Base-by-base conservation (phyloP, 352 stramenopile species). In the Phytophthora ohioensis region DNA sequence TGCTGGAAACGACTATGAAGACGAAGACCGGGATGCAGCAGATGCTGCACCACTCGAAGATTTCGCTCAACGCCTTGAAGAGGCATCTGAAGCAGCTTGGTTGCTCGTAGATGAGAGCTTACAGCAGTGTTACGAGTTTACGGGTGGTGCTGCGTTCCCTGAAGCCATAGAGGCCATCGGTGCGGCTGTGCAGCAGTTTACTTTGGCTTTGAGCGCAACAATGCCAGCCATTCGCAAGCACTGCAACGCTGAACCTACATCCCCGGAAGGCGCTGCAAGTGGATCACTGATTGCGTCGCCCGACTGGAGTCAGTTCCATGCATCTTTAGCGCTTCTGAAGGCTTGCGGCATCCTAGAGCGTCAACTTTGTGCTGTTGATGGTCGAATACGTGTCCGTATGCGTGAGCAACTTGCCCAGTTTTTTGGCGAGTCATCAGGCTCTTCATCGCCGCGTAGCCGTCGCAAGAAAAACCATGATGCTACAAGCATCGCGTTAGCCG, bases 281-380 rank as follows among this genome's bases (percentile, higher is more conserved):
- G 64, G 39, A 46, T 38, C 47, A 21, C 27, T 73, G 8, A 57
- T 61, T 38, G 60, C 55, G 42, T 65, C 75, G 11, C 75, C 76
- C 3, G 83, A 92, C 56, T 94, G 87, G 84, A 85, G 78, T 54
- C 80, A 85, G n/a, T 94, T 94, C 61, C 87, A 94, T 55, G 77
- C 78, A 3, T 78, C 84, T 3, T 68, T 94, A 11, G 81, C 85
- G 11, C 72, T 94, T 39, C 67, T 94, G 1, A 89, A 80, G 42
- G 79, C 84, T 0, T 88, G 83, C 9, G 87, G 87, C 1, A 69
- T 66, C 42, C 52, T 94, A 35, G 81, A 91, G 60, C 76, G 53
- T 21, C 75, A 86, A 42, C 53, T 92, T n/a, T 78, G 71, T 60
- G 51, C 64, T 0, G 52, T 90, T 57, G 80, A 92, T 54, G 67